Percentiles rank a stretch among this genome's conserved stretches.
These are phyloP conservation scores for Candida arabinofermentans DNA, from an alignment of 805 yeast species.

Conservation along the genomic window DNA sequence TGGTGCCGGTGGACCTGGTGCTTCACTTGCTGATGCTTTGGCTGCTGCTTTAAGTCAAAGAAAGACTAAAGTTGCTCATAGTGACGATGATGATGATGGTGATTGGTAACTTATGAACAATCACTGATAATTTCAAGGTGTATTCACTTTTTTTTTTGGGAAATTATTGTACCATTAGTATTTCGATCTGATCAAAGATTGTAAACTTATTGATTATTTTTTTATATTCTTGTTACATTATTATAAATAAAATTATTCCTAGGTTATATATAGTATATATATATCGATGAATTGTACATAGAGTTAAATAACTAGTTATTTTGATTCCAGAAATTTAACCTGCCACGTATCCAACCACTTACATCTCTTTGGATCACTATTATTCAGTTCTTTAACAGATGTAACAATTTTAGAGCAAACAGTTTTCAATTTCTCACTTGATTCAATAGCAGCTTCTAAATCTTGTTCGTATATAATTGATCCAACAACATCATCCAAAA, in stretches of 20 bases:
- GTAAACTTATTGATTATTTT: background rate
- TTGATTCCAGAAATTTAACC: conserved; percentile 35
- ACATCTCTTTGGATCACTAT: conserved; percentile 46
- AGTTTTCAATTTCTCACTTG: conserved; percentile 13
- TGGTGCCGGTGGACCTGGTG: conserved; percentile 45
- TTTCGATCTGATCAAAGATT: background rate
- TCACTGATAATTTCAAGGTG: conserved; percentile 2
- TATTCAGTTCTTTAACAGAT: conserved; percentile 44
- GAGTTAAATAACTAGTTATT: background rate
- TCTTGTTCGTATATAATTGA: conserved; percentile 45
- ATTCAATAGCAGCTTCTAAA: conserved; percentile 32
- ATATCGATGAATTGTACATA: too few species aligned
- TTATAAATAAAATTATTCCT: background rate
- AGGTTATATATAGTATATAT: too few species aligned
- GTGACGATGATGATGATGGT: conserved; percentile 82
- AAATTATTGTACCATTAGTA: background rate
- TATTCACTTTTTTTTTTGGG: background rate
- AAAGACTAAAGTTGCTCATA: conserved; percentile 73
- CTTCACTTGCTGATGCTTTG: conserved; percentile 77
- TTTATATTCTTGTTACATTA: background rate
- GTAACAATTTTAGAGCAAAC: conserved; percentile 29
- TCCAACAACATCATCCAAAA: conserved; percentile 56
- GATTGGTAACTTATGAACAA: conserved; percentile 49
- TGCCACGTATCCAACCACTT: conserved; percentile 58
- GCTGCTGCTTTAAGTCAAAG: conserved; percentile 82